Percentiles rank a stretch among this genome's conserved stretches.
These are phyloP conservation scores for Auricularia sp. DNA, from an alignment of 768 basidiomycete genomes.

Conservation along the genomic window DNA sequence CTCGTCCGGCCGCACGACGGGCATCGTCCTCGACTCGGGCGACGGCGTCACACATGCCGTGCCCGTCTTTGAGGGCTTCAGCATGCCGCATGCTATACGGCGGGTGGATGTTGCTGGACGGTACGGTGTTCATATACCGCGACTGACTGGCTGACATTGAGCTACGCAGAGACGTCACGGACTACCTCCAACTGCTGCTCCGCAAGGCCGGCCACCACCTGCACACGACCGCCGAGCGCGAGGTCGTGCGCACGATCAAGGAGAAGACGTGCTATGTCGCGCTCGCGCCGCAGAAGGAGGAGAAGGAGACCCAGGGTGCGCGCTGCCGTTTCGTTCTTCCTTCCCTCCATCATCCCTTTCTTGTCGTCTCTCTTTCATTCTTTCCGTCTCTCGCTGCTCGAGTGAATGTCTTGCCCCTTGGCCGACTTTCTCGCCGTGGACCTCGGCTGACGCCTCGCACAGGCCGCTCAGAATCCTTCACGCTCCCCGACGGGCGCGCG, in stretches of 20 bases:
- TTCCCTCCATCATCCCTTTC: too few species aligned
- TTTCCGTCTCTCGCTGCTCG: background rate
- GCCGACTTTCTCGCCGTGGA: conserved; percentile 1
- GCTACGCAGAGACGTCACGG: too few species aligned
- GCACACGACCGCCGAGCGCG: conserved; percentile 93
- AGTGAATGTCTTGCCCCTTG: too few species aligned
- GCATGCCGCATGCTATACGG: conserved; percentile 96
- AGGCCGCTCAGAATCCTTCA: conserved; percentile 77
- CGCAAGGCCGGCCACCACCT: conserved; percentile 92
- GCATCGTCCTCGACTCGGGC: conserved; percentile 97
- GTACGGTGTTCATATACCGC: too few species aligned
- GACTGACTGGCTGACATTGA: too few species aligned
- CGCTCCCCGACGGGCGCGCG: conserved; percentile 58
- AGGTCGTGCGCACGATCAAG: conserved; percentile 94
- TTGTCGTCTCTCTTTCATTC: background rate
- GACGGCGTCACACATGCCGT: conserved; percentile 99
- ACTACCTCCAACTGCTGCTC: conserved; percentile 87
- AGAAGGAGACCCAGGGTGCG: conserved; percentile 59
- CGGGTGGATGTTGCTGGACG: conserved; percentile 94
- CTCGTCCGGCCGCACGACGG: conserved; percentile 95
- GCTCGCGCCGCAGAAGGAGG: conserved; percentile 85
- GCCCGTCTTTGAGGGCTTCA: conserved; percentile 97
- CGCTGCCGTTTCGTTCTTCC: too few species aligned
- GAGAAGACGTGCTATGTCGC: conserved; percentile 98
- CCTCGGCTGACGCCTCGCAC: conserved; percentile 10